phyloP scores from a whole-genome alignment of 371 early-diverging fungal genomes.

The Batkoa obscura region DNA sequence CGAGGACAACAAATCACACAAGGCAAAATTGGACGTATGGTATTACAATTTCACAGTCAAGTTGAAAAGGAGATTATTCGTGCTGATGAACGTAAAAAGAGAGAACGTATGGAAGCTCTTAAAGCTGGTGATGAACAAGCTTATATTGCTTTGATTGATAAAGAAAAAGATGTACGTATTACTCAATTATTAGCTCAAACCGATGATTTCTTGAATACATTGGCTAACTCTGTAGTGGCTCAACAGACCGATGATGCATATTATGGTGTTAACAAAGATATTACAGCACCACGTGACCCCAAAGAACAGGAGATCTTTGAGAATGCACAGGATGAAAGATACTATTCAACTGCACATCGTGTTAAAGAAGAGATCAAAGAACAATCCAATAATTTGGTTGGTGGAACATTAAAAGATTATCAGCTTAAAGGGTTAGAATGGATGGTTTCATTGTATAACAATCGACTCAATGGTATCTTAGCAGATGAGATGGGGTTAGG shows the following conservation, averaged over 20 bases:
- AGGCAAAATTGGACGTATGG: conserved; percentile 49
- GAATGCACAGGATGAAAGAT: conserved; percentile 44
- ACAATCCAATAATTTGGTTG: conserved; percentile 64
- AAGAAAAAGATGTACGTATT: conserved; percentile 86
- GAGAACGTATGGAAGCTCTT: conserved; percentile 84
- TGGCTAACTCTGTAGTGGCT: conserved; percentile 53
- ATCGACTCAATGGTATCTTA: conserved; percentile 89
- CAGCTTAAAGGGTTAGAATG: conserved; percentile 97
- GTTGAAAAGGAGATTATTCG: conserved; percentile 82
- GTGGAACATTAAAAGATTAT: conserved; percentile 87
- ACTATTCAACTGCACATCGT: conserved; percentile 70
- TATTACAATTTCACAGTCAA: conserved; percentile 52
- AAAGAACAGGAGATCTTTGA: conserved; percentile 31
- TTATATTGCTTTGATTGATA: conserved; percentile 77
- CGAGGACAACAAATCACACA: conserved; percentile 38
- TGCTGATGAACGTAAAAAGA: conserved; percentile 52
- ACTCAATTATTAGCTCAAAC: conserved; percentile 76
- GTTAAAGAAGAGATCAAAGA: conserved; percentile 49
- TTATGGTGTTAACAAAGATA: conserved; percentile 12
- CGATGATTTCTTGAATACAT: conserved; percentile 54
- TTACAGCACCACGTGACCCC: conserved; percentile 14
- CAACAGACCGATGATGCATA: conserved; percentile 56
- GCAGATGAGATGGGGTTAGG: conserved; percentile 98
- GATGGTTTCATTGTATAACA: conserved; percentile 96
- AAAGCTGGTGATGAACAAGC: conserved; percentile 85